Conservation (phyloP, 2,329 filamentous ascomycete genomes). For the Pseudocercospora fijiensis region DNA sequence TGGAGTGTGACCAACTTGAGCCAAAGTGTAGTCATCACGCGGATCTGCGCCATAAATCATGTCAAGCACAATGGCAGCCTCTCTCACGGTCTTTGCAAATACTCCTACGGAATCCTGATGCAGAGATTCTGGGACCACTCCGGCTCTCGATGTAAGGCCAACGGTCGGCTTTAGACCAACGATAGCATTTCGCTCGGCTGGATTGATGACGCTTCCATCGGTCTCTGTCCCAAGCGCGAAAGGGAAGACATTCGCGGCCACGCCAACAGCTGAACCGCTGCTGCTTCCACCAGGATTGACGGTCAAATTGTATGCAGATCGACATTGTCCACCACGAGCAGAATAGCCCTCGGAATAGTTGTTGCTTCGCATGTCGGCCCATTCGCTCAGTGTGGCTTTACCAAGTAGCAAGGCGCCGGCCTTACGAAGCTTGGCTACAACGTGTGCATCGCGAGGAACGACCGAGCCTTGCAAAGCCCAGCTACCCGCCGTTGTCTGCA, state of each 20-base stretch:
- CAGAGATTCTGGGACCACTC: constrained; percentile 61
- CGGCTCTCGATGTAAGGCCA: constrained; percentile 63
- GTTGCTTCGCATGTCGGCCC: constrained; percentile 69
- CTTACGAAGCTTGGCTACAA: constrained; percentile 60
- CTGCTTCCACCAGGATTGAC: constrained; percentile 68
- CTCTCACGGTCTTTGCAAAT: constrained; percentile 67
- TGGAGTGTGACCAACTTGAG: constrained; percentile 57
- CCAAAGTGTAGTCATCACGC: constrained; percentile 65
- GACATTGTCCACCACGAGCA: constrained; percentile 61
- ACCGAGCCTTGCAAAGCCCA: constrained; percentile 65
- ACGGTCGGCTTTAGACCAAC: constrained; percentile 77
- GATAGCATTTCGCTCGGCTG: constrained; percentile 66
- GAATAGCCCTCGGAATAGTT: constrained; percentile 69
- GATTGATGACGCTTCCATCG: constrained; percentile 67
- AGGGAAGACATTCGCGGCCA: constrained; percentile 61
- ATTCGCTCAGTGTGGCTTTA: constrained; percentile 69
- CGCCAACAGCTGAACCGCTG: constrained; percentile 64
- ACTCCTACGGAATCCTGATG: constrained; percentile 69
- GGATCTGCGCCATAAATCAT: constrained; percentile 65
- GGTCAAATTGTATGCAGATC: constrained; percentile 67
- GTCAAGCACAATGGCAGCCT: constrained; percentile 66
- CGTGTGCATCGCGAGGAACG: constrained; percentile 66
- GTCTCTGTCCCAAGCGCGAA: constrained; percentile 74
- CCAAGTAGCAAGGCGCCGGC: constrained; percentile 69
- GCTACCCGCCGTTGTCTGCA: constrained; percentile 73